Base-by-base conservation (phyloP, 2,329 filamentous ascomycete species). In the Pseudocercospora fijiensis region DNA sequence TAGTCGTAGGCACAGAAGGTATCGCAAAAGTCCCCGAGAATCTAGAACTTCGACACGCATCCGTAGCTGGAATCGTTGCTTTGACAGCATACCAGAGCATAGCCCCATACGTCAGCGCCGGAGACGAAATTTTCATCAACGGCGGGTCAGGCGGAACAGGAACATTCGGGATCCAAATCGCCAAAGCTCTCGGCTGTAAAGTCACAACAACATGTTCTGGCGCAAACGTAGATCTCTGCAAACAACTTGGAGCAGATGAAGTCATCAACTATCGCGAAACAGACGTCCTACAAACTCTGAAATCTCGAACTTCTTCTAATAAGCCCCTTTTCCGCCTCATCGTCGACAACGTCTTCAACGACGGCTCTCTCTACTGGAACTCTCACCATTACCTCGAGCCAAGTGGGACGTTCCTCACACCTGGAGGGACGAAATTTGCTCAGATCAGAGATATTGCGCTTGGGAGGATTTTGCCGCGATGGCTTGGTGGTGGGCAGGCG, bases 131-230 rank as follows among this genome's bases (percentile, higher is more conserved):
- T 4, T 86, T 90, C 73, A 82, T 90, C 74, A 89, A 89, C 67
- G 87, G 86, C 13, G 86, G 87, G 0, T 85, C 82, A 2, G 87
- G 88, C 4, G 87, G 87, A 1, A 83, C 81, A 0, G 88, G 88
- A 0, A 79, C 81, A 0, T 88, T 82, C 63, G 83, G 80, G 0
- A 85, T 90, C 58, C 87, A 90, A 72, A 82, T 90, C 52, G 87
- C 87, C 8, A 89, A 88, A 71, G 77, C 78, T 0, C 71, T 85
- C 0, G 86, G 86, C 0, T 86, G 83, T 67, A 77, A 84, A 68
- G 87, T 90, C 20, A 85, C 83, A 0, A 79, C 80, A 1, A 83
- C 81, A 3, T 90, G 87, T 70, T 89, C 87, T 2, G 79, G 77
- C 0, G 73, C 73, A 3, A 90, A 89, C 71, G 76, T 81, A 0